Percentiles rank a stretch among this genome's conserved stretches.
Evolutionary conservation across 208 protist species (phyloP).

Genomic region (Acanthamoeba culbertsoni): DNA sequence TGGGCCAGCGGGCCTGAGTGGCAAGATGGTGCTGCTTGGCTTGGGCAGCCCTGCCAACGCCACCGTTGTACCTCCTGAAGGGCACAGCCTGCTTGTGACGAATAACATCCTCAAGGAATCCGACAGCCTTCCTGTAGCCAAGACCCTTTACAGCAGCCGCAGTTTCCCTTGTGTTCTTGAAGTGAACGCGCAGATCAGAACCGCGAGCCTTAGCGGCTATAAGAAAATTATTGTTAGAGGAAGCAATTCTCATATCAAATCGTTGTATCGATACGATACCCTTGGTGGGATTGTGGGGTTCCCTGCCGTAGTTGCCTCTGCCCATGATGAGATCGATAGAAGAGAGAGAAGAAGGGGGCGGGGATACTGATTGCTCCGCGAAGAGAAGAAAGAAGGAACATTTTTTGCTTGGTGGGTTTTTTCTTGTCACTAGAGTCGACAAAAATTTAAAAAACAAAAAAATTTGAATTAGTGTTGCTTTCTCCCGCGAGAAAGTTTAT

Average conservation of each 20-base stretch:
- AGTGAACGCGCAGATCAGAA: constrained; percentile 87
- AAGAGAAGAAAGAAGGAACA: constrained; percentile 27
- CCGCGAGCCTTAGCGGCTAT: constrained; percentile 82
- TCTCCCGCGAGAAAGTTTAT: neutral
- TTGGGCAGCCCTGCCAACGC: constrained; percentile 80
- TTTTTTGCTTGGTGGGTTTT: neutral
- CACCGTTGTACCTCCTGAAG: constrained; percentile 87
- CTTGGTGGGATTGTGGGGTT: constrained; percentile 71
- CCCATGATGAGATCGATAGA: constrained; percentile 49
- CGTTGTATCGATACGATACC: neutral
- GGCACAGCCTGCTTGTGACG: constrained; percentile 88
- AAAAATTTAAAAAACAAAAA: neutral
- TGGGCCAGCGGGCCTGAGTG: constrained; percentile 87
- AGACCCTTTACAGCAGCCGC: constrained; percentile 87
- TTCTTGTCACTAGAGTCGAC: neutral
- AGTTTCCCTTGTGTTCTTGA: constrained; percentile 93
- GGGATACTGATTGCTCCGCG: neutral
- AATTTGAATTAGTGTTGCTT: neutral
- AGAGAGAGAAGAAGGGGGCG: constrained; percentile 27
- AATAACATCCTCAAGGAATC: constrained; percentile 88
- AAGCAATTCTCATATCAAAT: neutral
- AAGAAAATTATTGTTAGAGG: neutral
- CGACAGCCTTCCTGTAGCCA: constrained; percentile 80
- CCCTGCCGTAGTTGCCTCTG: constrained; percentile 63
- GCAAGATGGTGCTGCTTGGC: constrained; percentile 38